These are phyloP conservation scores for Ballota nigra DNA, from an alignment of 257 asterid genomes.

Conservation along the genomic window DNA sequence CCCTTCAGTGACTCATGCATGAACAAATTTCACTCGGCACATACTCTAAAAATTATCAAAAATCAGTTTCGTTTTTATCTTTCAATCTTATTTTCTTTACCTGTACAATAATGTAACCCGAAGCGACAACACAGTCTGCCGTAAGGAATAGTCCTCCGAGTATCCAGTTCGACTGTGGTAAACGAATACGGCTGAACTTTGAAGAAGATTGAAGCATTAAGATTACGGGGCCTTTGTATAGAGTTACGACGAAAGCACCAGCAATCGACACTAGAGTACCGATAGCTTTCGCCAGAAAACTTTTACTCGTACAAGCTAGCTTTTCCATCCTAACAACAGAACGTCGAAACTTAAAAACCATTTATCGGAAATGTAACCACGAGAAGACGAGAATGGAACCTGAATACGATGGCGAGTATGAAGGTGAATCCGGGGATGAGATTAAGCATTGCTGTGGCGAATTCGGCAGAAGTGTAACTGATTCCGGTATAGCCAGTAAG, in stretches of 20 bases:
- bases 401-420: constrained; percentile 69
- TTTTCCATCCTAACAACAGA: constrained; percentile 67
- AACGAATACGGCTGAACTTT: constrained; percentile 23
- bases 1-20: no score
- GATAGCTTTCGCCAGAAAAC: constrained; percentile 58
- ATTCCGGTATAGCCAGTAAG: constrained; percentile 83
- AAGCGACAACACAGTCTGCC: constrained; percentile 60
- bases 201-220: constrained; percentile 31
- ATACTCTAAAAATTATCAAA: background rate
- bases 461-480: constrained; percentile 66
- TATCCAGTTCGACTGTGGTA: constrained; percentile 47
- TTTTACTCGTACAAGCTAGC: constrained; percentile 50
- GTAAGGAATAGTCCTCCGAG: constrained; percentile 75
- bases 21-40: no score
- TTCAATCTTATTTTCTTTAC: constrained; percentile 22
- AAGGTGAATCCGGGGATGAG: constrained; percentile 89
- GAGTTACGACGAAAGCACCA: constrained; percentile 82
- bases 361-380: background rate
- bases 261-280: constrained; percentile 76
- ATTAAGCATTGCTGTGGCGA: constrained; percentile 90
- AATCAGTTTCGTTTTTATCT: background rate
- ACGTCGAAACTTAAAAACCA: background rate
- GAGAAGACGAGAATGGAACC: constrained; percentile 36
- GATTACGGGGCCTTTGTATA: constrained; percentile 74
- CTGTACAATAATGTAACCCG: constrained; percentile 73